phyloP scores from a whole-genome alignment of 2,329 filamentous ascomycete species.

The Neofusicoccum sp. region DNA sequence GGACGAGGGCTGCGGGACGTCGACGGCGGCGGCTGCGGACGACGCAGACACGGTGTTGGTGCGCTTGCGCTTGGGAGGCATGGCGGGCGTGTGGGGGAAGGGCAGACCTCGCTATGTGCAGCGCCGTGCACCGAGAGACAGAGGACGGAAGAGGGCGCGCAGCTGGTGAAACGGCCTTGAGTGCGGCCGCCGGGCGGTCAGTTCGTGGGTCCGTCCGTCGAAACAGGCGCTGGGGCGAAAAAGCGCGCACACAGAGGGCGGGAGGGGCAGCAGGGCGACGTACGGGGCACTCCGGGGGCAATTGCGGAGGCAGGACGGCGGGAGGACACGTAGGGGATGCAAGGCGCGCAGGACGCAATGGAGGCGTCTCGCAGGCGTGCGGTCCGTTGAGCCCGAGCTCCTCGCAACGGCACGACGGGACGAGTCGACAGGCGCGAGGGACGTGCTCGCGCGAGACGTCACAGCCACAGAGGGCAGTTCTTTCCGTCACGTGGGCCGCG shows the following conservation, averaged over 20 bases:
- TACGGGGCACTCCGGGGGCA: neutral
- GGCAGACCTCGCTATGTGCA: neutral
- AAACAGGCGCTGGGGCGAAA: constrained; percentile 4
- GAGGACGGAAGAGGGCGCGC: constrained; percentile 1
- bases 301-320: neutral
- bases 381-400: constrained; percentile 11
- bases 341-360: constrained; percentile 12
- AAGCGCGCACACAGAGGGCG: neutral
- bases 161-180: constrained; percentile 12
- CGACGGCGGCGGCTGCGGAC: constrained; percentile 40
- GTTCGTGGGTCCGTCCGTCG: constrained; percentile 19
- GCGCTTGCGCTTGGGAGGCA: constrained; percentile 77
- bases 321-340: constrained; percentile 11
- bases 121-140: neutral
- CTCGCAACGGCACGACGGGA: neutral
- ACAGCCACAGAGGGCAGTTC: neutral
- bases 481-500: neutral
- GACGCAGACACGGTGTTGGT: constrained; percentile 55
- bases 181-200: constrained; percentile 17
- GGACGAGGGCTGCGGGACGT: constrained; percentile 71
- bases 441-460: constrained; percentile 7
- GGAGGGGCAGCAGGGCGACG: constrained; percentile 3
- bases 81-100: constrained; percentile 21
- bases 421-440: constrained; percentile 6
- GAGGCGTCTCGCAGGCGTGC: neutral